Evolutionary conservation across 441 rosid genomes (phyloP).

Genomic region (Corymbia citriodora): DNA sequence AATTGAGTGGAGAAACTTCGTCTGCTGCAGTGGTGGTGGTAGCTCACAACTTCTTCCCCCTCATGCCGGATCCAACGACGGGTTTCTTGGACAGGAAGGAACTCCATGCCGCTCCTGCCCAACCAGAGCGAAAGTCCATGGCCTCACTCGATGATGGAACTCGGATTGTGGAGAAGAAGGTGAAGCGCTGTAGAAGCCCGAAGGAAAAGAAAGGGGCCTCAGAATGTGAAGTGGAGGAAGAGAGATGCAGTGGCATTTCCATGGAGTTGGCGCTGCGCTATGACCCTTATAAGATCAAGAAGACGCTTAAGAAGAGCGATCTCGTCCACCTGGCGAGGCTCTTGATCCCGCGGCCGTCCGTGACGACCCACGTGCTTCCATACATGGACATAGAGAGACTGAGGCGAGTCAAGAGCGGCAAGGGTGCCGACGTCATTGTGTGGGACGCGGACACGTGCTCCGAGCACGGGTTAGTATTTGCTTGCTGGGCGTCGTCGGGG

Average conservation of each 20-base stretch:
- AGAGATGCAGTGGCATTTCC: background rate
- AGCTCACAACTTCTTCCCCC: background rate
- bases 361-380: background rate
- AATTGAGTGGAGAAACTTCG: accelerated
- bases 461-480: background rate
- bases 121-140: background rate
- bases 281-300: background rate
- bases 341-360: background rate
- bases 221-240: background rate
- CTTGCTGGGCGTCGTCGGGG: background rate
- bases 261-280: background rate
- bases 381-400: background rate
- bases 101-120: background rate
- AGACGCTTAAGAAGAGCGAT: background rate
- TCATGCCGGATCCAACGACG: background rate
- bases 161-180: background rate
- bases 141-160: background rate
- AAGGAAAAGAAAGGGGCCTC: background rate
- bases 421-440: background rate
- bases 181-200: background rate
- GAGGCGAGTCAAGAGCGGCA: background rate
- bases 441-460: background rate
- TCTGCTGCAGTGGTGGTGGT: background rate
- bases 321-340: background rate
- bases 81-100: background rate